phyloP scores from a whole-genome alignment of 108 stramenopile species.

The Conticribra guillardii region DNA sequence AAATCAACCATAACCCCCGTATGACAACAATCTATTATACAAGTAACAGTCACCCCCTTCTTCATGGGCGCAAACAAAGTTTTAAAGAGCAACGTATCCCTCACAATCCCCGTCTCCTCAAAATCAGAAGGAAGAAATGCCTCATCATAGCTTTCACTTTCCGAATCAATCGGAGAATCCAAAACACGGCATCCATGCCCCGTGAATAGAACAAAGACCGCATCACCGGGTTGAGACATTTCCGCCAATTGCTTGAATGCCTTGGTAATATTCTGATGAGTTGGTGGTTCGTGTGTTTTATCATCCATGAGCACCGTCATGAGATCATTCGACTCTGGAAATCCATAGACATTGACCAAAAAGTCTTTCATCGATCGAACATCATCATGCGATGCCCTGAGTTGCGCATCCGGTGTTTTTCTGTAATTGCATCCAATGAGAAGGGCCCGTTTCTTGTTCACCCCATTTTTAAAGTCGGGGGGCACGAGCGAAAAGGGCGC shows the following conservation, averaged over 20 bases:
- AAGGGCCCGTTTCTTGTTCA: constrained; percentile 71
- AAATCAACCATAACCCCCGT: constrained; percentile 84
- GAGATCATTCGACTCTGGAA: constrained; percentile 65
- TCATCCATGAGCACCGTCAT: constrained; percentile 88
- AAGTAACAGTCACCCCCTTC: constrained; percentile 81
- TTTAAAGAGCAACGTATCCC: constrained; percentile 84
- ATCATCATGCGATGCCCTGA: constrained; percentile 87
- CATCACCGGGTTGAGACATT: constrained; percentile 84
- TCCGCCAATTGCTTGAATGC: constrained; percentile 80
- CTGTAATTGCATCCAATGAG: constrained; percentile 87
- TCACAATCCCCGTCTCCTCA: constrained; percentile 66
- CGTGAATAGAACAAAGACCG: constrained; percentile 84
- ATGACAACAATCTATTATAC: constrained; percentile 83
- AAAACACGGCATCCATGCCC: constrained; percentile 85
- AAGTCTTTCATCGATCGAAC: constrained; percentile 88
- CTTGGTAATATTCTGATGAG: constrained; percentile 74
- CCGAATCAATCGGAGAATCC: constrained; percentile 63
- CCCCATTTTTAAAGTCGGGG: constrained; percentile 60
- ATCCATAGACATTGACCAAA: constrained; percentile 88
- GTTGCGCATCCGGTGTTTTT: constrained; percentile 61
- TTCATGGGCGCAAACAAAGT: constrained; percentile 84
- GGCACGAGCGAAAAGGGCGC: constrained; percentile 79
- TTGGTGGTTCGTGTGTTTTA: constrained; percentile 71
- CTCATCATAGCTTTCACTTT: constrained; percentile 82
- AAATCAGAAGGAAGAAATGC: constrained; percentile 79